Percentiles rank a stretch among this genome's conserved stretches.
Evolutionary conservation across 306 rosid species (phyloP).

Genomic region (Astragalus glycyphyllos): DNA sequence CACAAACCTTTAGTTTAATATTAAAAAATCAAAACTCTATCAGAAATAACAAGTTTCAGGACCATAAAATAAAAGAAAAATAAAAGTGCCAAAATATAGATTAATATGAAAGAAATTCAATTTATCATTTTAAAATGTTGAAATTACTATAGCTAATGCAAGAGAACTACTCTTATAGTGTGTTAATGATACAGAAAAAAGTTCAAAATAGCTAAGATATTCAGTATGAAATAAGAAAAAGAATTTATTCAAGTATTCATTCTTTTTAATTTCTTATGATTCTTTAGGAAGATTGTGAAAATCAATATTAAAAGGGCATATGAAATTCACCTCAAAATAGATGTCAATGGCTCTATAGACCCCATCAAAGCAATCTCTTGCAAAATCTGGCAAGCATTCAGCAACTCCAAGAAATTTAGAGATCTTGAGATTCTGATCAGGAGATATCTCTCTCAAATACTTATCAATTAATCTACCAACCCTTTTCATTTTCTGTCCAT

Average conservation of each 20-base stretch:
- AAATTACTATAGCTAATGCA: background rate
- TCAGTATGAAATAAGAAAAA: constrained; percentile 2
- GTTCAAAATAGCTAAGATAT: background rate
- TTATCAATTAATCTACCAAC: constrained; percentile 74
- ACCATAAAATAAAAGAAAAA: constrained; percentile 2
- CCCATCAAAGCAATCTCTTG: constrained; percentile 76
- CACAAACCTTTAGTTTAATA: constrained; percentile 25
- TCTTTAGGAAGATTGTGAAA: constrained; percentile 26
- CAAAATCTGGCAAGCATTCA: constrained; percentile 76
- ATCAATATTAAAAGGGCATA: constrained; percentile 32
- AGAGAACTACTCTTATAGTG: background rate
- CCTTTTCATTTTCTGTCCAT: constrained; percentile 64
- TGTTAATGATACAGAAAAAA: background rate
- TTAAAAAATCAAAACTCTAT: constrained; percentile 7
- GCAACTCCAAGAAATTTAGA: constrained; percentile 83
- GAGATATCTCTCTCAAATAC: constrained; percentile 83
- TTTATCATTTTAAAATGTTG: background rate
- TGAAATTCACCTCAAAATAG: constrained; percentile 68
- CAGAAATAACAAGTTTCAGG: background rate
- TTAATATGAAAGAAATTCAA: too few relatives aligned
- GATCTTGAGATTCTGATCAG: constrained; percentile 79
- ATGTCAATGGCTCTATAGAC: constrained; percentile 82
- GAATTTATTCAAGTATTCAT: background rate
- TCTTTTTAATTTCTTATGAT: constrained; percentile 24
- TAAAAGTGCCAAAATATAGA: constrained; percentile 17